These are phyloP conservation scores for Apiotrichum siamense DNA, from an alignment of 1,284 basidiomycete genomes.

Conservation along the genomic window DNA sequence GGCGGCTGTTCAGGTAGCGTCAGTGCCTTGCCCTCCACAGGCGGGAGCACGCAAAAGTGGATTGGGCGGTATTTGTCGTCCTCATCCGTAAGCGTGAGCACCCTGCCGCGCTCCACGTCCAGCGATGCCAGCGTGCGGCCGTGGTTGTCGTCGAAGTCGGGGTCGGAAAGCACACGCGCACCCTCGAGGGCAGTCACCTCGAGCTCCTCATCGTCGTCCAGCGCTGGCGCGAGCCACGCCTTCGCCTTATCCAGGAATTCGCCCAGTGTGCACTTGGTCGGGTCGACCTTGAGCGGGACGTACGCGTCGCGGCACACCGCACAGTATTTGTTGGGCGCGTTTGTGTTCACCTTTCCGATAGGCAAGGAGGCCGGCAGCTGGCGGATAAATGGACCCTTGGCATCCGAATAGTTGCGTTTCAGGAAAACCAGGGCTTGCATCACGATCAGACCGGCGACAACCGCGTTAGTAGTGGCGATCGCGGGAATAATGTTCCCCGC, in stretches of 20 bases:
- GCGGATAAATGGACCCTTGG: slow-evolving; percentile 20
- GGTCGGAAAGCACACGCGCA: slow-evolving; percentile 50
- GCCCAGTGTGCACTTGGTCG: slow-evolving; percentile 59
- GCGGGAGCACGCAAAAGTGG: slow-evolving; percentile 60
- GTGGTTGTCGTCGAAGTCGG: slow-evolving; percentile 44
- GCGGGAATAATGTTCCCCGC: slow-evolving; percentile 99
- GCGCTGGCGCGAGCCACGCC: slow-evolving; percentile 26
- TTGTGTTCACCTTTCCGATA: too few species aligned
- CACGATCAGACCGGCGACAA: slow-evolving; percentile 89
- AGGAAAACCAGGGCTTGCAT: slow-evolving; percentile 84
- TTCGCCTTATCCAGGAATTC: slow-evolving; percentile 62
- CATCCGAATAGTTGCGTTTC: slow-evolving; percentile 48
- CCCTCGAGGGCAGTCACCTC: slow-evolving; percentile 70
- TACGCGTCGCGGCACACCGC: slow-evolving; percentile 85
- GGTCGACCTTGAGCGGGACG: slow-evolving; percentile 64
- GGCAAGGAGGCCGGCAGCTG: too few species aligned
- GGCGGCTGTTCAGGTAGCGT: slow-evolving; percentile 14
- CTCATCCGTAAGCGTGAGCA: slow-evolving; percentile 65
- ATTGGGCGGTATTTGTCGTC: slow-evolving; percentile 71
- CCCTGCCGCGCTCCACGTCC: slow-evolving; percentile 53
- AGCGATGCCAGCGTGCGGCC: slow-evolving; percentile 40
- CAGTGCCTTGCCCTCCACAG: slow-evolving; percentile 31
- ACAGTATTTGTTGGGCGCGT: too few species aligned
- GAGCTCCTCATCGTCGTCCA: slow-evolving; percentile 64
- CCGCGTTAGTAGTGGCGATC: slow-evolving; percentile 97